These are phyloP conservation scores for Tetradesmus lagerheimii DNA, from an alignment of 139 green algal species.

Conservation along the genomic window DNA sequence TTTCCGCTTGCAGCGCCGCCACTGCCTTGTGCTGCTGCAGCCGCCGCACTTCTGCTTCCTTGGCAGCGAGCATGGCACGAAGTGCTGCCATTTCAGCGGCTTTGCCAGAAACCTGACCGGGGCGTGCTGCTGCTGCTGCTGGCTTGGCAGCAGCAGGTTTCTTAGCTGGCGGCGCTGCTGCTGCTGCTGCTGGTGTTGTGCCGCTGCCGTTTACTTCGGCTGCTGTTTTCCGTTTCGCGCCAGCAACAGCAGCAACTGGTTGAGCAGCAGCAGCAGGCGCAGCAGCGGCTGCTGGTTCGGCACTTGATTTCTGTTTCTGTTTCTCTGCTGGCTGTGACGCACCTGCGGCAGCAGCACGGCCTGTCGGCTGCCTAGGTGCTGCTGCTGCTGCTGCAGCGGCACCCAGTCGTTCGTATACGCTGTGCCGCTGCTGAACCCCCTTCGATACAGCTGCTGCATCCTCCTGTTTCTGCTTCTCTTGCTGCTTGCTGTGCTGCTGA, in stretches of 20 bases:
- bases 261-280: background rate
- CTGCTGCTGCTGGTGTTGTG: background rate
- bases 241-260: background rate
- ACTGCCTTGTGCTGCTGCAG: constrained; percentile 17
- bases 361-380: constrained; percentile 4
- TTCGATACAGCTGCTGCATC: background rate
- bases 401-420: background rate
- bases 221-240: constrained; percentile 2
- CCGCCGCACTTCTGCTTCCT: constrained; percentile 32
- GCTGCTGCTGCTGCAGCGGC: background rate
- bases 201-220: background rate
- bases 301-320: constrained; percentile 8
- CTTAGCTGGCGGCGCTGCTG: background rate
- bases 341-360: background rate
- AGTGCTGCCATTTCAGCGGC: constrained; percentile 32
- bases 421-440: background rate
- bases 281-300: background rate
- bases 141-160: background rate
- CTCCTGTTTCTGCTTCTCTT: background rate
- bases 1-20: background rate
- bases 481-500: no score
- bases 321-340: background rate
- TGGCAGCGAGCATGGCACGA: constrained; percentile 15
- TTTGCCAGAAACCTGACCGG: background rate
- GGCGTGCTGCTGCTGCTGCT: background rate